Evolutionary conservation across 2,329 filamentous ascomycete species (phyloP).

Genomic region (Macrophomina tecta): DNA sequence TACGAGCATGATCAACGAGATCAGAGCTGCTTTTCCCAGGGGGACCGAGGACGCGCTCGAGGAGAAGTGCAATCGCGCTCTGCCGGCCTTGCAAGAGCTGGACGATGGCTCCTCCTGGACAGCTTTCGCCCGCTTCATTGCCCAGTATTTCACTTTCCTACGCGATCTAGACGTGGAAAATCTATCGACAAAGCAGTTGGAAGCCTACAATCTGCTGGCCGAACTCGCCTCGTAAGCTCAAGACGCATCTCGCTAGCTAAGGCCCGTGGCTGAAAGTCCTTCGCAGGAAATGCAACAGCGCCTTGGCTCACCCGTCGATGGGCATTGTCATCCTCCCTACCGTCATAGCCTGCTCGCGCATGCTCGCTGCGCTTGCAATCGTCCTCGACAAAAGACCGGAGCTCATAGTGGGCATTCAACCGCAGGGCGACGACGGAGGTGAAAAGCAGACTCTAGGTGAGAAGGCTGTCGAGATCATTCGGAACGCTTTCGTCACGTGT

Average conservation of each 20-base stretch:
- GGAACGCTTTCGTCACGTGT: conserved; percentile 90
- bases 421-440: conserved; percentile 56
- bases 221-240: conserved; percentile 72
- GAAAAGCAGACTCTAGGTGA: conserved; percentile 82
- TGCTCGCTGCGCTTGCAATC: conserved; percentile 83
- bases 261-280: conserved; percentile 2
- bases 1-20: conserved; percentile 69
- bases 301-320: conserved; percentile 78
- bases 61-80: conserved; percentile 65
- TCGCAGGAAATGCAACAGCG: conserved; percentile 77
- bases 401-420: conserved; percentile 68
- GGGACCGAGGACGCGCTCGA: conserved; percentile 61
- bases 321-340: conserved; percentile 84
- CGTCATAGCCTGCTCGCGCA: conserved; percentile 79
- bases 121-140: conserved; percentile 78
- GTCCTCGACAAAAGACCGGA: conserved; percentile 81
- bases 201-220: conserved; percentile 76
- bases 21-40: conserved; percentile 64
- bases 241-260: not conserved
- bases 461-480: conserved; percentile 84
- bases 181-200: conserved; percentile 56
- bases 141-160: conserved; percentile 80
- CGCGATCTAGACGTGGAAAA: conserved; percentile 80
- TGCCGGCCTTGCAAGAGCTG: conserved; percentile 57
- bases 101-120: conserved; percentile 73